A percentile compares a stretch with the other conserved stretches of the same genome.
These are phyloP conservation scores for Kuraishia floccosa DNA, from an alignment of 805 yeast genomes.

Conservation along the genomic window DNA sequence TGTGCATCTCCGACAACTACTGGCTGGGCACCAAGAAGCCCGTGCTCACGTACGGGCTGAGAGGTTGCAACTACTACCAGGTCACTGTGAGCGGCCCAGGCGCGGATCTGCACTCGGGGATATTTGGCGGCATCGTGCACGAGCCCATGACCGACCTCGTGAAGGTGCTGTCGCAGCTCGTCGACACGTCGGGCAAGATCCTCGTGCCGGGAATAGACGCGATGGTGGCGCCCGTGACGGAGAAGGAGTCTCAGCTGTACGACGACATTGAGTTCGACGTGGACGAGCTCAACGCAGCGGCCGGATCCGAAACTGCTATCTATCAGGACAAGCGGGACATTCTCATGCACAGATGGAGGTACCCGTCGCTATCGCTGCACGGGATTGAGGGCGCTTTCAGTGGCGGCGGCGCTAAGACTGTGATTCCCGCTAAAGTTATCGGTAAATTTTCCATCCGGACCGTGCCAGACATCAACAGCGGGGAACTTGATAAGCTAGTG, in stretches of 20 bases:
- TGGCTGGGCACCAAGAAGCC: slow-evolving; percentile 98
- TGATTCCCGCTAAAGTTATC: slow-evolving; percentile 85
- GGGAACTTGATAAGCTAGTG: slow-evolving; percentile 69
- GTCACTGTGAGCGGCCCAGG: slow-evolving; percentile 78
- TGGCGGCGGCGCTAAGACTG: slow-evolving; percentile 95
- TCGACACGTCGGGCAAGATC: slow-evolving; percentile 73
- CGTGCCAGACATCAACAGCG: slow-evolving; percentile 85
- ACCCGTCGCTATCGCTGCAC: slow-evolving; percentile 89
- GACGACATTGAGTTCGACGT: slow-evolving; percentile 79
- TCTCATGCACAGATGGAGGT: slow-evolving; percentile 98
- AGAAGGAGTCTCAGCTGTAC: slow-evolving; percentile 66
- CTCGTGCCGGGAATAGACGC: slow-evolving; percentile 81
- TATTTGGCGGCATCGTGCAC: slow-evolving; percentile 93
- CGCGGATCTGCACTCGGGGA: slow-evolving; percentile 95
- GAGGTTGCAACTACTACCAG: slow-evolving; percentile 94
- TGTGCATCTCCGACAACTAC: slow-evolving; percentile 93
- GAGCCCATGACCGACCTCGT: slow-evolving; percentile 96
- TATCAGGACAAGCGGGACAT: slow-evolving; percentile 73
- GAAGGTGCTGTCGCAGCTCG: slow-evolving; percentile 66
- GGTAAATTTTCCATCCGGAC: slow-evolving; percentile 98
- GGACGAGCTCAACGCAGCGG: slow-evolving; percentile 75
- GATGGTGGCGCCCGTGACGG: slow-evolving; percentile 91
- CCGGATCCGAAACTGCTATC: slow-evolving; percentile 79
- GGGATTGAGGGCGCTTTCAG: slow-evolving; percentile 98
- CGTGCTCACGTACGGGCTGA: slow-evolving; percentile 91